Base-by-base conservation (phyloP, 2,329 filamentous ascomycete species). In the Sclerotinia nivalis region DNA sequence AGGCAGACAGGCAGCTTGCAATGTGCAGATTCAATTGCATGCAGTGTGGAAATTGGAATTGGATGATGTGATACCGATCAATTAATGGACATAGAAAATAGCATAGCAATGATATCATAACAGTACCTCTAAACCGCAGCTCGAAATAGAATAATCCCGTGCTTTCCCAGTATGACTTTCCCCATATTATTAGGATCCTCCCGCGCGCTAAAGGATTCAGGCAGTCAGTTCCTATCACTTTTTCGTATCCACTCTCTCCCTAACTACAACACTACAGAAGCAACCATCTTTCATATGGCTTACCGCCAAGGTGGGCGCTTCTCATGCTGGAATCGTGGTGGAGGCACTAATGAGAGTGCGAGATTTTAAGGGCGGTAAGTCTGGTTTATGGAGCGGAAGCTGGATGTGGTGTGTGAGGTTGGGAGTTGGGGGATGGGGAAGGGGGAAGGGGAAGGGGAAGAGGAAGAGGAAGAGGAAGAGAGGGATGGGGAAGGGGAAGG, bases 31-130 rank as follows among this genome's bases (percentile, higher is more conserved):
- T 37, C 31, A 7, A 20, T 52, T 64, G 60, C 60, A 52, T 52
- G 18, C 13, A 20, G 15, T 64, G 31, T 64, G 47, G n/a, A 34
- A 40, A 8, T n/a, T 40, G 22, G 22, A 13, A 25, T 50, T 62
- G 22, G n/a, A 49, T 18, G 40, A 37, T 28, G 22, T 49, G 12
- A 37, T 58, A 58, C 4, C 20, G 54, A 37, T 34, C 45, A 2
- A 49, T 49, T n/a, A 18, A 7, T 9, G 43, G 45, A n/a, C 3
- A 22, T 62, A 62, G 34, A 50, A 31, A 40, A 64, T 64, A 52
- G 47, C 31, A 52, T 28, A 52, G 47, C 60, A 64, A 64, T 64
- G 47, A 64, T 52, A 52, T 40, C 15, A 40, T 52, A 20, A 64
- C 31, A 50, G 13, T 25, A 22, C 45, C 12, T 49, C 12, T 18